Evolutionary conservation across 2,329 filamentous ascomycete species (phyloP).

Genomic region (Pseudofabraea citricarpa): DNA sequence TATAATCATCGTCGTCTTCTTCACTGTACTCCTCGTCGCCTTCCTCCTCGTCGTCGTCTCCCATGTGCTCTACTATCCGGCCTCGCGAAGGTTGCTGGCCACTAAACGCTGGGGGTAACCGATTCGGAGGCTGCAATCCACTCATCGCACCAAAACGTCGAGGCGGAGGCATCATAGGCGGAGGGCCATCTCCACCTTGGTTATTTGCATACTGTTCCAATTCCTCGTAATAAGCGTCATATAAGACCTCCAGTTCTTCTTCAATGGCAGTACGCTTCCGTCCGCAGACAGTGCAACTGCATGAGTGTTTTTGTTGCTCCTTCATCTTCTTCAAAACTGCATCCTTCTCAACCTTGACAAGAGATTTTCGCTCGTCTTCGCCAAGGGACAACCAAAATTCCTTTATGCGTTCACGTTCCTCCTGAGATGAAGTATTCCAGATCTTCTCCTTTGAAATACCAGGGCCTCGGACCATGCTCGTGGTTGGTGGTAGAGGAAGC

Average conservation of each 20-base stretch:
- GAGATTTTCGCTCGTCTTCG: constrained; percentile 88
- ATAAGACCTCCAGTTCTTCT: constrained; percentile 93
- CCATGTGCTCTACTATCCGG: constrained; percentile 65
- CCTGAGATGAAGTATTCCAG: constrained; percentile 92
- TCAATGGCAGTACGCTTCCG: constrained; percentile 95
- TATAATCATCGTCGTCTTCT: constrained; percentile 63
- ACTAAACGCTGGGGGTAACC: constrained; percentile 51
- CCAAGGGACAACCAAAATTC: constrained; percentile 95
- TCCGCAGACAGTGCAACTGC: constrained; percentile 95
- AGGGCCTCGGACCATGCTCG: constrained; percentile 32
- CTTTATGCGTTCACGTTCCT: constrained; percentile 96
- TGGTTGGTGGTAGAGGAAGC: constrained; percentile 34
- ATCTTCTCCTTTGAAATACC: constrained; percentile 66
- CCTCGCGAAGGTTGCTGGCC: constrained; percentile 68
- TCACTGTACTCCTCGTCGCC: constrained; percentile 38
- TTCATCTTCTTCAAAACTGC: constrained; percentile 99
- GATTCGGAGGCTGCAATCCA: constrained; percentile 52
- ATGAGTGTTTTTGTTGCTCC: constrained; percentile 98
- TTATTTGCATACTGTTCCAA: constrained; percentile 95
- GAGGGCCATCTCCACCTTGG: constrained; percentile 65
- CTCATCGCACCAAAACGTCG: constrained; percentile 55
- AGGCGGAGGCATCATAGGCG: constrained; percentile 63
- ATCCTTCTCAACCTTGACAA: constrained; percentile 98
- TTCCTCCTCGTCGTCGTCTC: constrained; percentile 44
- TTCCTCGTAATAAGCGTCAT: constrained; percentile 98